phyloP scores from a whole-genome alignment of 1,284 basidiomycete genomes.

The Ganoderma multipileum region DNA sequence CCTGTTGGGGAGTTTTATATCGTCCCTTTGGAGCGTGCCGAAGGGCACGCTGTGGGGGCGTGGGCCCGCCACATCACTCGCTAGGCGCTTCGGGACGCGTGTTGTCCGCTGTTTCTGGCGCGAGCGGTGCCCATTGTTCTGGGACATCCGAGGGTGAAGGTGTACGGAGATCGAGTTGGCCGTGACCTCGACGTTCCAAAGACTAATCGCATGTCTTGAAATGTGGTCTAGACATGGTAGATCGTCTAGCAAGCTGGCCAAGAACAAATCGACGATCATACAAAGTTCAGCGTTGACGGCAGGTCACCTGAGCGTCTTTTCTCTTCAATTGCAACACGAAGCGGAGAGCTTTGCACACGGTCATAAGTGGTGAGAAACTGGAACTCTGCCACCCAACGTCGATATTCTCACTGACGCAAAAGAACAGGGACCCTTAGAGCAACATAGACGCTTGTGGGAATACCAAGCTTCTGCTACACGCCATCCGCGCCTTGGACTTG shows the following conservation, averaged over 20 bases:
- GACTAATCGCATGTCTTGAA: neutral
- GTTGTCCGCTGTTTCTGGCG: slow-evolving; percentile 11
- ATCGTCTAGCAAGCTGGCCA: neutral
- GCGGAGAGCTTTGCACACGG: neutral
- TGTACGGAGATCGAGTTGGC: neutral
- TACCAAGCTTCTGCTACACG: neutral
- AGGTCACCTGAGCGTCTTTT: neutral
- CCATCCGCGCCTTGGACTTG: too few relatives aligned
- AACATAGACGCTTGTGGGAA: neutral
- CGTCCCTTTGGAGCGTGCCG: slow-evolving; percentile 17
- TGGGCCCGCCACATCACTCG: slow-evolving; percentile 27
- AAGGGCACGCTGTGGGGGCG: slow-evolving; percentile 28
- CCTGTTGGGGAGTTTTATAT: slow-evolving; percentile 23
- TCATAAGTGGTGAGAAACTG: neutral
- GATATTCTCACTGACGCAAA: neutral
- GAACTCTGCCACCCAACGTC: neutral
- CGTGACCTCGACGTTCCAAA: neutral
- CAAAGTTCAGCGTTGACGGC: neutral
- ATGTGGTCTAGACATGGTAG: neutral
- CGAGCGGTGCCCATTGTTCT: neutral
- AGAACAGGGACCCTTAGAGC: neutral
- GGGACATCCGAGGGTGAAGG: neutral
- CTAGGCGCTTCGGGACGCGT: slow-evolving; percentile 26
- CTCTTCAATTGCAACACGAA: neutral
- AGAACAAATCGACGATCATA: neutral